Base-by-base conservation (phyloP, 768 basidiomycete genomes). In the Boletellus emodensis region DNA sequence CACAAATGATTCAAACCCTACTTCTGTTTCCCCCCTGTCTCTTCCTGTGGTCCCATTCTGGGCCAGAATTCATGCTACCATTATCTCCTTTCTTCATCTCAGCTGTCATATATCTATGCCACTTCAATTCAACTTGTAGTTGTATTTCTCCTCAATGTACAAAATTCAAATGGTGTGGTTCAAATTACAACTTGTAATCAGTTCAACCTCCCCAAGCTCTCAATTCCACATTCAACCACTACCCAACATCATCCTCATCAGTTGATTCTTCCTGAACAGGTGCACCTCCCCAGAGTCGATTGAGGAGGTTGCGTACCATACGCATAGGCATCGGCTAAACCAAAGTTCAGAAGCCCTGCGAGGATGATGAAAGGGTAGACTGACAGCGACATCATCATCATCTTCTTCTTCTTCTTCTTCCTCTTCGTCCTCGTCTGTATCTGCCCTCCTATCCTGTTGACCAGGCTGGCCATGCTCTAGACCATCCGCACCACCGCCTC, bases 281-380 rank as follows among this genome's bases (percentile, higher is more conserved):
- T 0, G 43, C 72, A 60, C 65, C 62, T 35, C 75, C 81, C 79
- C 81, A 87, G 54, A 88, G 75, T 9, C 82, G 69, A 44, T 76
- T 77, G 36, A 87, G 51, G 7, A 87, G 66, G 57, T 81, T 83
- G 11, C 82, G 72, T 2, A 86, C 63, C 7, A 83, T 61, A 2
- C 82, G 77, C 20, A 80, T 64, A 10, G 83, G 83, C 60, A 87
- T 68, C 3, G 82, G 76, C 85, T 87, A 44, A 11, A 44, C n/a
- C 15, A 3, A 13, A 28, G 8, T 17, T 47, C 24, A 50, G n/a
- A 17, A 30, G 34, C n/a, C 47, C 26, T 18, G 4, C 7, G 9
- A 30, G 30, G 17, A 18, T 2, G 18, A 17, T 2, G 13, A 17
- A 15, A 0, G 4, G 6, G 12, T 11, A 35, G 11, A 50, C 80